phyloP scores from a whole-genome alignment of 2,329 filamentous ascomycete species.

The Trichoderma breve region DNA sequence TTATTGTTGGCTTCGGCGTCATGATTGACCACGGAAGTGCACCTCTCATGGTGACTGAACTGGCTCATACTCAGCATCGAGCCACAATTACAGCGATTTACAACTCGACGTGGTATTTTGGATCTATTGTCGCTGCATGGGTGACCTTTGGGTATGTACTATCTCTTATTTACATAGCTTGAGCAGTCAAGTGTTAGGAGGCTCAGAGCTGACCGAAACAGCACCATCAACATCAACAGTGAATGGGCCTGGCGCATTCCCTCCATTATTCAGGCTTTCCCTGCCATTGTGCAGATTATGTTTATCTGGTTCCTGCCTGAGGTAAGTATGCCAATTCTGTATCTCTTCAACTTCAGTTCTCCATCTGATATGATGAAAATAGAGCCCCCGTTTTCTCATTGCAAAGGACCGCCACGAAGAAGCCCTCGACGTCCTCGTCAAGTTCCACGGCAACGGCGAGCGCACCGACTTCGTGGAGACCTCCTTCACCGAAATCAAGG shows the following conservation, averaged over 20 bases:
- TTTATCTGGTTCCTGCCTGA: constrained; percentile 69
- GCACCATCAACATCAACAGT: constrained; percentile 40
- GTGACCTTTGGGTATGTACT: constrained; percentile 10
- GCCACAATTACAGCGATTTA: constrained; percentile 64
- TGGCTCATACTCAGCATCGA: constrained; percentile 67
- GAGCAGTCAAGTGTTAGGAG: background rate
- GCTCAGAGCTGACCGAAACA: background rate
- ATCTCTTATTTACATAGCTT: background rate
- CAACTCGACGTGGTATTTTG: constrained; percentile 59
- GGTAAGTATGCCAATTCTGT: constrained; percentile 19
- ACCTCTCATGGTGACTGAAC: constrained; percentile 62
- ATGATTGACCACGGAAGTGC: constrained; percentile 62
- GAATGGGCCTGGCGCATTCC: constrained; percentile 69
- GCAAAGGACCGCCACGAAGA: constrained; percentile 34
- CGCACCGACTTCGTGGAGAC: constrained; percentile 7
- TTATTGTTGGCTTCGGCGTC: constrained; percentile 62
- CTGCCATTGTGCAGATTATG: constrained; percentile 60
- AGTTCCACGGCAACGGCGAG: constrained; percentile 34
- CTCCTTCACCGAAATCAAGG: constrained; percentile 16
- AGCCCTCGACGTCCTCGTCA: constrained; percentile 36
- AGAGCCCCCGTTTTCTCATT: constrained; percentile 31
- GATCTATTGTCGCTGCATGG: constrained; percentile 13
- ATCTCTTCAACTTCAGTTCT: fast-evolving
- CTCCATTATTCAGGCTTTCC: constrained; percentile 61
- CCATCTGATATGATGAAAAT: background rate